Percentiles rank a stretch among this genome's conserved stretches.
phyloP scores from a whole-genome alignment of 192 early-diverging fungal genomes.

The Coemansia sp. region DNA sequence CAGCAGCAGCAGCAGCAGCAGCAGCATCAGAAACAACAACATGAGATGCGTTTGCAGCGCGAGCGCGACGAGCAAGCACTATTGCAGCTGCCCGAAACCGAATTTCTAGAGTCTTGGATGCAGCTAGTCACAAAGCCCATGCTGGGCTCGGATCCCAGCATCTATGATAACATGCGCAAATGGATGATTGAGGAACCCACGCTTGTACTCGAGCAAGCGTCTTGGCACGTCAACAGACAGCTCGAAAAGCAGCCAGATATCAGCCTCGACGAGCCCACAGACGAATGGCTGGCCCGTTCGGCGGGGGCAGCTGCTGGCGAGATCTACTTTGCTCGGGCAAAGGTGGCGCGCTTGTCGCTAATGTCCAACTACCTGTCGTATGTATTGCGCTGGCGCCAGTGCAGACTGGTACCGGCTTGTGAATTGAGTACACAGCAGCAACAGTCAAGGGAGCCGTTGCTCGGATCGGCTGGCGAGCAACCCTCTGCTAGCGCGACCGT shows the following conservation, averaged over 20 bases:
- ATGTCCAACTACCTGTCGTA: conserved; percentile 32
- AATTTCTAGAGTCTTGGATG: conserved; percentile 35
- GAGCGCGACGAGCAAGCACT: conserved; percentile 32
- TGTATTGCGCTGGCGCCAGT: conserved; percentile 31
- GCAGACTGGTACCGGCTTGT: not conserved
- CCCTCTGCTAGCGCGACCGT: not conserved
- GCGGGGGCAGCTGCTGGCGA: not conserved
- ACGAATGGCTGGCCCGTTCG: not conserved
- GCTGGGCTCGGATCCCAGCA: conserved; percentile 10
- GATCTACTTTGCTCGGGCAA: conserved; percentile 7
- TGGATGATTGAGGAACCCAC: conserved; percentile 25
- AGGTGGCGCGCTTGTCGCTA: conserved; percentile 19
- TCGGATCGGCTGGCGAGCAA: not conserved
- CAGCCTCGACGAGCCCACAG: not conserved
- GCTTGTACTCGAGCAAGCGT: not conserved
- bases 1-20: conserved; percentile 27
- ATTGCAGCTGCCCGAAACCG: conserved; percentile 19
- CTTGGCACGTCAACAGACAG: conserved; percentile 23
- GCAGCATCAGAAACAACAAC: conserved; percentile 21
- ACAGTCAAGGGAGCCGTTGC: not conserved
- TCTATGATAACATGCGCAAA: conserved; percentile 19
- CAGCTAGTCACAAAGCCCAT: conserved; percentile 26
- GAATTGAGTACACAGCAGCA: not conserved
- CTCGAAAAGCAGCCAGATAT: conserved; percentile 47
- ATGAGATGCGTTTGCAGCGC: conserved; percentile 13